Conservation (phyloP, 2,329 filamentous ascomycete species). For the Colletotrichum tofieldiae region DNA sequence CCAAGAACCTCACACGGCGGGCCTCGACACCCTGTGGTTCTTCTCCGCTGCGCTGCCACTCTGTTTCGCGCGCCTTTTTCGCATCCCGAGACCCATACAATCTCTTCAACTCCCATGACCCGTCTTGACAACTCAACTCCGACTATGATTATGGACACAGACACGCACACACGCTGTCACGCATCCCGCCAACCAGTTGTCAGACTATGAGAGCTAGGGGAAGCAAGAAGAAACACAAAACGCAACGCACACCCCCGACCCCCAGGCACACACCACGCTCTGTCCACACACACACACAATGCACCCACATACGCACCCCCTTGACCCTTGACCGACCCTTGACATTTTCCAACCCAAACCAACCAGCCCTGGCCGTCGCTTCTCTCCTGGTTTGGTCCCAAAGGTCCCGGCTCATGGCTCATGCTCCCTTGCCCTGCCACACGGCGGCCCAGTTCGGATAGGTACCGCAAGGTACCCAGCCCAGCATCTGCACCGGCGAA, state of each 20-base stretch:
- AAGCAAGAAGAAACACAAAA: slow-evolving; percentile 15
- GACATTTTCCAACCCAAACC: slow-evolving; percentile 31
- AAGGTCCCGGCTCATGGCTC: slow-evolving; percentile 36
- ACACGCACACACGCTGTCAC: slow-evolving; percentile 15
- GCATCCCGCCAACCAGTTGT: slow-evolving; percentile 10
- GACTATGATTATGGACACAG: background rate
- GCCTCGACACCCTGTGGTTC: background rate
- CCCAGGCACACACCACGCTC: background rate
- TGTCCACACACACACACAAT: slow-evolving; percentile 4
- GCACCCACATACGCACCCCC: slow-evolving; percentile 11
- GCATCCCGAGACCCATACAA: background rate
- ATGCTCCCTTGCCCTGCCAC: slow-evolving; percentile 41
- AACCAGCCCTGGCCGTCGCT: slow-evolving; percentile 34
- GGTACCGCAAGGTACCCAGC: slow-evolving; percentile 24
- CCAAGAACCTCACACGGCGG: background rate
- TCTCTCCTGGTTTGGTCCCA: slow-evolving; percentile 25
- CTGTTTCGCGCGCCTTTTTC: background rate
- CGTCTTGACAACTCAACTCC: background rate
- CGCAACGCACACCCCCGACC: slow-evolving; percentile 6
- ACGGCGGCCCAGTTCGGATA: slow-evolving; percentile 14
- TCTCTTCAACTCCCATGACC: background rate
- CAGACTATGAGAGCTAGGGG: background rate
- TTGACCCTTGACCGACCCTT: slow-evolving; percentile 30
- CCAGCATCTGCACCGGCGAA: slow-evolving; percentile 20
- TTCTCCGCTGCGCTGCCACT: background rate